Evolutionary conservation across 768 basidiomycete genomes (phyloP), one percentile per base, ranked within the genome.

Genomic region (Suillus americanus): DNA sequence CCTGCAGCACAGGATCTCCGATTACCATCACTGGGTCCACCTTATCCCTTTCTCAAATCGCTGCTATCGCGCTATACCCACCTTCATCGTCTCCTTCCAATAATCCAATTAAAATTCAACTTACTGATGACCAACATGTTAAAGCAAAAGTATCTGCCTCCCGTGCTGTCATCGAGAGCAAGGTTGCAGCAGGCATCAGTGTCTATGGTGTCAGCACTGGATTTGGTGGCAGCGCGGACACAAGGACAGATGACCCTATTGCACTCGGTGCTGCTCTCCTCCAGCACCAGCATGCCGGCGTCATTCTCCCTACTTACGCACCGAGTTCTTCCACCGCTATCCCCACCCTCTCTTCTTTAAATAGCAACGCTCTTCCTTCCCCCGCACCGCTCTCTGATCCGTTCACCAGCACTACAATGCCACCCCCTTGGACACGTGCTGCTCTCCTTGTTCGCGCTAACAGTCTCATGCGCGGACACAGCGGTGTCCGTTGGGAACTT

Each of bases 391-490:
- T 94, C 51, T 82, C 83, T 5, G 91, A 93, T 70, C 91, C 90
- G 1, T 74, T 89, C 14, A 77, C 83, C 13, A 84, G 87, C 13
- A 84, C 85, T 37, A 86, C 83, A 65, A 94, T 95, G 91, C 93
- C 94, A 5, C 89, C 91, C 65, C 80, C 91, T 2, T 94, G 94
- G 91, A 92, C 94, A 38, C 88, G 94, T 61, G 94, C 90, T 14
- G 92, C 94, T 1, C 93, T 95, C 70, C 77, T 94, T 12, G 83
- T 96, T 69, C 91, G 94, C 68, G 89, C 92, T 83, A 96, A 95
- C 76, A 94, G 92, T 5, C 85, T 96, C 50, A 87, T 94, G 62
- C 89, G 94, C 7, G 94, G 93, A 0, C 94, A 95, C 77, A 94
- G 92, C 25, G 94, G 91, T 40, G 87, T 96, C 14, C 85, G 93